Base-by-base conservation (phyloP, 768 basidiomycete species). In the Mycena capillaripes region DNA sequence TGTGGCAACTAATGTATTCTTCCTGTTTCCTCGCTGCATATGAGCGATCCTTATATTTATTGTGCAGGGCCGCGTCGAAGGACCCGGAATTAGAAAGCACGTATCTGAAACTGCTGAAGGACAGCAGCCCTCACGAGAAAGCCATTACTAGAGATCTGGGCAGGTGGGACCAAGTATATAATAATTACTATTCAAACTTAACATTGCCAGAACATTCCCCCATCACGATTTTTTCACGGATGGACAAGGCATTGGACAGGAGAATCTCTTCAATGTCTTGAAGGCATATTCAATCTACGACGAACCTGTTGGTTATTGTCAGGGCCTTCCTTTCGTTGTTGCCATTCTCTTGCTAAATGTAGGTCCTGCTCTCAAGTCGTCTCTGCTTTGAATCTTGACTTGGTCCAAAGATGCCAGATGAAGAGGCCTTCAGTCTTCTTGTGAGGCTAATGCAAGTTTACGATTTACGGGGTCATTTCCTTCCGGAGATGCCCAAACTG, bases 401-500 rank as follows among this genome's bases (percentile, higher is more conserved):
- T 53, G 34, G 27, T 63, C 27, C 21, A 30, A 71, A 99, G 97
- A 99, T 99, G 98, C 98, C 98, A 27, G 98, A 99, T 73, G 98
- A 99, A 84, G 97, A 99, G 83, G 97, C 97, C 0, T 99, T 99
- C 81, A 97, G 94, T 74, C 89, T 99, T 14, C 88, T 99, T 12
- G 97, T 98, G 32, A 88, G 98, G 63, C 82, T 99, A 19, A 99
- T 99, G 98, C 88, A 98, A 70, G 94, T 97, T 1, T 99, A 99
- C 79, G 97, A 97, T 81, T 87, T 99, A 3, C 91, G 97, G 52
- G 96, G 96, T 1, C 97, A 98, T 82, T 99, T 97, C 83, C 86
- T 98, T n/a, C 97, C 98, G 4, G 97, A 99, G 78, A 99, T 99
- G 98, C 98, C 98, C 0, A 97, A 96, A 75, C 81, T 99, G 7